Base-by-base conservation (phyloP, 768 basidiomycete species). In the Amanita jacksonii region DNA sequence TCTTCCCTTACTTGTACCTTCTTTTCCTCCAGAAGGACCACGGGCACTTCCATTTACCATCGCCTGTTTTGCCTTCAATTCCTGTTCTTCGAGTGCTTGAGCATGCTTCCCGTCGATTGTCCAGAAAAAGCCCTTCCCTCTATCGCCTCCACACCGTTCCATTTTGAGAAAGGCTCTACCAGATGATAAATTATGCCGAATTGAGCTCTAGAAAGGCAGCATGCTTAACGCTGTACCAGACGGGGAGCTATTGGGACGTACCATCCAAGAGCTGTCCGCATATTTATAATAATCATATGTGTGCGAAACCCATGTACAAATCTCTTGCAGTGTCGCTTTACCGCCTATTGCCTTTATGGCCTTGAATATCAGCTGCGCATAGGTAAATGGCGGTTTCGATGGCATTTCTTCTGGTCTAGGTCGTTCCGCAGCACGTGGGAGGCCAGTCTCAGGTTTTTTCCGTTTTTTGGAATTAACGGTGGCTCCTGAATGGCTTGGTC, bases 111-210 rank as follows among this genome's bases (percentile, higher is more conserved):
- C 80, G 54, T 94, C 92, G 24, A 96, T 70, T 15, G 85, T 83
- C 93, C 93, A 97, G 51, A 91, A 89, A 51, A 82, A 90, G 1
- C 92, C 93, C 60, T 94, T 96, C 7, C 88, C 85, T 48, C 84
- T 74, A 67, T 85, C 88, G 47, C 89, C 85, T 5, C 80, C 77
- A 49, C 80, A 83, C 23, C 88, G 73, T 47, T 92, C 87, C 60
- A 88, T 73, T 62, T 97, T 97, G 59, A 86, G 71, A 65, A 99
- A 99, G 0, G 88, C 90, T 38, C 82, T 79, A 57, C 85, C 83
- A 8, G 90, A 88, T 1, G 92, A 93, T n/a, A 99, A 64, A 58
- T 92, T 93, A 56, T 97, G 92, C 16, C 92, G 84, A 36, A 97
- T 84, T 23, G 94, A 94, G 54, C 86, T 91, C 88, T 91, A 56